Base-by-base conservation (phyloP, 805 yeast genomes). In the Tetrapisispora pingtungensis region DNA sequence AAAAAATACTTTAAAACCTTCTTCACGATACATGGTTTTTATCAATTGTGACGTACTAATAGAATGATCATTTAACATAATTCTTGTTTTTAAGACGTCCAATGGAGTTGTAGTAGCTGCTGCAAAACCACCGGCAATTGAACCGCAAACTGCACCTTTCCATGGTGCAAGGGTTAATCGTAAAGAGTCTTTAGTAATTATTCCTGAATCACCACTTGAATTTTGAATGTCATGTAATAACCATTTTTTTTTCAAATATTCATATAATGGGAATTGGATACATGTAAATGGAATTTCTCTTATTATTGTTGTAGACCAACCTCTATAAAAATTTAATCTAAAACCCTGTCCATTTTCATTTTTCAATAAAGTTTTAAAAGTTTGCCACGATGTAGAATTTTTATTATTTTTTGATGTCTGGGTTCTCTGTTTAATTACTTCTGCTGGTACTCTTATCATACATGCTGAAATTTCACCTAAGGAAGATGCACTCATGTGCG, bases 251-350 rank as follows among this genome's bases (percentile, higher is more conserved):
- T 93, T 93, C 55, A 93, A 61, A 59, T 70, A 76, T 60, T 93
- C 99, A 61, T 93, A 93, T 33, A 93, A 65, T 4, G 98, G 98
- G 67, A 89, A 93, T 60, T 93, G 98, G 45, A 93, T 87, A 61
- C 89, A 73, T 0, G 99, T 93, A 67, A 93, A 93, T 4, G 99
- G 98, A 37, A 93, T 90, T 57, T 93, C 99, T 48, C 99, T 73
- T 79, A 89, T 73, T 35, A 93, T 81, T 1, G 99, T 93, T 13
- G 95, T 80, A 19, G 77, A 71, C 88, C 95, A 93, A 7, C 99
- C 99, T 52, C 97, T 72, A 60, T 93, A 93, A 4, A 93, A 69
- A 1, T 96, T 96, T 33, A 74, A 66, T 19, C 84, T 52, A 0
- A 79, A 68, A 3, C 96, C 95, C 62, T 87, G 95, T 1, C 93